These are phyloP conservation scores for Glycine tomentella DNA, from an alignment of 306 rosid genomes.

Conservation along the genomic window DNA sequence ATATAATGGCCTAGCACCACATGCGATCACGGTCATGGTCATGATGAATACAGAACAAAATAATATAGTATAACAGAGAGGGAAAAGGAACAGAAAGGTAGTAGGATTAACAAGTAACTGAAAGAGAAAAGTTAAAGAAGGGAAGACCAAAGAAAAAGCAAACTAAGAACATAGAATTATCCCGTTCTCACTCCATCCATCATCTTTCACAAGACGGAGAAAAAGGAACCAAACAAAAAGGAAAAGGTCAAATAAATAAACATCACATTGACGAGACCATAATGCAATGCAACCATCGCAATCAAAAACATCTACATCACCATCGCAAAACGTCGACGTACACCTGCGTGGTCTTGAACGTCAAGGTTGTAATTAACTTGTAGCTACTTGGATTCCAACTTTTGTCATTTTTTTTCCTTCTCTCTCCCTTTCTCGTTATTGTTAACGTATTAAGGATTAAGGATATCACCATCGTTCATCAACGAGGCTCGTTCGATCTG, in stretches of 20 bases:
- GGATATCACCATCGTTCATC: slow-evolving; percentile 44
- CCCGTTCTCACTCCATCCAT: slow-evolving; percentile 60
- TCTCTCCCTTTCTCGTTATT: neutral
- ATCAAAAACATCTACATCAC: slow-evolving; percentile 57
- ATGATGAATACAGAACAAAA: neutral
- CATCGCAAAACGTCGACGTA: slow-evolving; percentile 53
- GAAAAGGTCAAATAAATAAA: slow-evolving; percentile 35
- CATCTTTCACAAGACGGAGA: slow-evolving; percentile 51
- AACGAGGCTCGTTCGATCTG: slow-evolving; percentile 82
- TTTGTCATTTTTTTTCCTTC: neutral
- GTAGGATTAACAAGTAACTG: slow-evolving; percentile 50
- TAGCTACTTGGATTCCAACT: too few species aligned
- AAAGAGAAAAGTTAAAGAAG: slow-evolving; percentile 44
- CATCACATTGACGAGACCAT: slow-evolving; percentile 48
- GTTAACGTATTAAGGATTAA: neutral
- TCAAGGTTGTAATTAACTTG: neutral
- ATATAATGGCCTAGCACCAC: neutral
- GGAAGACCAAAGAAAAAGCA: slow-evolving; percentile 48
- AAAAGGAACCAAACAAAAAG: slow-evolving; percentile 47
- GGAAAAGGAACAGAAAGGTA: slow-evolving; percentile 48
- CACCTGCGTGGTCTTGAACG: slow-evolving; percentile 52
- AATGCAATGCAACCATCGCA: slow-evolving; percentile 54
- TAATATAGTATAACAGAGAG: neutral
- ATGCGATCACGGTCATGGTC: slow-evolving; percentile 11
- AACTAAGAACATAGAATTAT: slow-evolving; percentile 64